phyloP scores from a whole-genome alignment of 2,329 filamentous ascomycete genomes.

The Aspergillus pseudoviridinutans region DNA sequence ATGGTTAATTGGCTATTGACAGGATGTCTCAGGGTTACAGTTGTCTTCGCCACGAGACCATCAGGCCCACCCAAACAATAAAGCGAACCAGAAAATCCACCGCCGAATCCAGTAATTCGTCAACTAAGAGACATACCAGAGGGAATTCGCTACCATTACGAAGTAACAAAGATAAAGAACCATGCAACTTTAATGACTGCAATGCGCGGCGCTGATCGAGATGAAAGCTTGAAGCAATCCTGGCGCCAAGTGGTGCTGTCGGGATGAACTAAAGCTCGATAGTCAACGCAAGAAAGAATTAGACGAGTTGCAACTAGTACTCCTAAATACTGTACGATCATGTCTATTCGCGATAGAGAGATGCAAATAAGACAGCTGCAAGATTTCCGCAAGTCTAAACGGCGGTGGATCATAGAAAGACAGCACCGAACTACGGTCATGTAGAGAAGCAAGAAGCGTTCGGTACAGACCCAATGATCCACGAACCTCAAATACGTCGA shows the following conservation, averaged over 20 bases:
- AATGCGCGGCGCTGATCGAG: background rate
- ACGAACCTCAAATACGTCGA: background rate
- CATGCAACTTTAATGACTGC: background rate
- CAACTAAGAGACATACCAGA: background rate
- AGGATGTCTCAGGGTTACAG: background rate
- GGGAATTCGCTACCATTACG: too few species aligned
- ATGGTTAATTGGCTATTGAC: background rate
- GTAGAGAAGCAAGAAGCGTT: constrained; percentile 13
- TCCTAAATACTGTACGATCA: background rate
- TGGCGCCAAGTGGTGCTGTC: background rate
- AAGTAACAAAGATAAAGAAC: background rate
- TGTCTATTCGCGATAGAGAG: background rate
- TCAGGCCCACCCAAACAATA: background rate
- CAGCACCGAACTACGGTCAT: background rate
- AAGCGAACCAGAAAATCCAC: background rate
- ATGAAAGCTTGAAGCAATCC: background rate
- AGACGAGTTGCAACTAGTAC: background rate
- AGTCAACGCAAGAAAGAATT: background rate
- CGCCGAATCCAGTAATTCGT: background rate
- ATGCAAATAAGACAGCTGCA: constrained; percentile 8
- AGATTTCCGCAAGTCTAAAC: constrained; percentile 17
- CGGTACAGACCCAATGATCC: constrained; percentile 8
- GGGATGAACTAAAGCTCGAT: background rate
- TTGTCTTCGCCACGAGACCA: background rate
- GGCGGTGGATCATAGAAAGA: constrained; percentile 13